These are phyloP conservation scores for Eremothecium cymbalariae DNA, from an alignment of 1,139 yeast species.

Conservation along the genomic window DNA sequence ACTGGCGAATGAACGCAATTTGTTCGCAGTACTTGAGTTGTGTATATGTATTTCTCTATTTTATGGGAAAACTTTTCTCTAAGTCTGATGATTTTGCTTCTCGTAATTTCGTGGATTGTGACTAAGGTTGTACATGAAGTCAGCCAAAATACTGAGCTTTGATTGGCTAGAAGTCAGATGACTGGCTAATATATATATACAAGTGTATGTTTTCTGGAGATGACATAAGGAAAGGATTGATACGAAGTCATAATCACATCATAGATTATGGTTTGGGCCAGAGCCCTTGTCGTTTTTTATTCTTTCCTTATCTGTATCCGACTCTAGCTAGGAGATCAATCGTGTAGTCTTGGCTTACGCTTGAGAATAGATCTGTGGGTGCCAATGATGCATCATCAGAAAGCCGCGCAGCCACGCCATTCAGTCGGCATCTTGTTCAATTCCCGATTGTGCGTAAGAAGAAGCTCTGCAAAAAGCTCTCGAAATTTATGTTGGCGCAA, in stretches of 20 bases:
- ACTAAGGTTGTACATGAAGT: too few relatives aligned
- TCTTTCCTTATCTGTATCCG: too few relatives aligned
- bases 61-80: constrained; percentile 8
- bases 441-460: constrained; percentile 55
- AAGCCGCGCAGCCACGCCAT: constrained; percentile 77
- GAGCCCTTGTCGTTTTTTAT: too few relatives aligned
- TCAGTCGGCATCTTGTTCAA: constrained; percentile 48
- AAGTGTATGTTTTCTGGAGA: constrained; percentile 72
- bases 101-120: constrained; percentile 3
- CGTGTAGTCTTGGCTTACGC: too few relatives aligned
- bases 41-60: constrained; percentile 1
- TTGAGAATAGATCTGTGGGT: too few relatives aligned
- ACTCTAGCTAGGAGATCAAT: too few relatives aligned
- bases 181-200: constrained; percentile 70
- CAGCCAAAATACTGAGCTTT: constrained; percentile 8
- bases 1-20: constrained; percentile 7
- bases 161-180: constrained; percentile 19
- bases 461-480: constrained; percentile 61
- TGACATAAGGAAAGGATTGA: constrained; percentile 69
- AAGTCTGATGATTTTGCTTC: constrained; percentile 5
- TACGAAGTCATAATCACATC: constrained; percentile 51
- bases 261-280: too few relatives aligned
- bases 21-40: constrained; percentile 1
- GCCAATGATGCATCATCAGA: too few relatives aligned
- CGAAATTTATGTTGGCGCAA: constrained; percentile 70